Evolutionary conservation across 352 stramenopile genomes (phyloP).

Genomic region (Pythium phragmitis): DNA sequence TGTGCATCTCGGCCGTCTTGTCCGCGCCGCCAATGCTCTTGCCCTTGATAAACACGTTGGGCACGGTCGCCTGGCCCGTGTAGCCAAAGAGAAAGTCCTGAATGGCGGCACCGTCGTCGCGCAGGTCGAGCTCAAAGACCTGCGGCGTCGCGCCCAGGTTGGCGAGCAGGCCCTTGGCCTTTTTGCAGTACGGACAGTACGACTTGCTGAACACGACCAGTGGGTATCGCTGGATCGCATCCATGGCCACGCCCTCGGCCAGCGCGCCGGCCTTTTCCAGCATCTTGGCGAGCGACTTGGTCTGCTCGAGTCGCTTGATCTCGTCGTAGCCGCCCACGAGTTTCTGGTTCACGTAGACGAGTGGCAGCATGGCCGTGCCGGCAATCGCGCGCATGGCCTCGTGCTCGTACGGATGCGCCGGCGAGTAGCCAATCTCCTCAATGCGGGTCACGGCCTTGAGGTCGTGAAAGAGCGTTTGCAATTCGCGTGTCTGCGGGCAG

Average conservation of each 20-base stretch:
- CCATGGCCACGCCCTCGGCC: conserved; percentile 72
- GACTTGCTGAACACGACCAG: conserved; percentile 87
- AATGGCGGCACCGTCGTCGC: conserved; percentile 89
- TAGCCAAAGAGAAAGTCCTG: conserved; percentile 90
- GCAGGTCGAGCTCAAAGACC: conserved; percentile 79
- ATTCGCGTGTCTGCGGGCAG: conserved; percentile 90
- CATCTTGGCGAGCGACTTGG: conserved; percentile 84
- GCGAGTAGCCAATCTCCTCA: conserved; percentile 56
- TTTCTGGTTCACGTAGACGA: conserved; percentile 95
- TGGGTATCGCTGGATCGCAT: conserved; percentile 63
- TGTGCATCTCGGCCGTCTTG: conserved; percentile 86
- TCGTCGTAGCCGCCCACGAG: conserved; percentile 94
- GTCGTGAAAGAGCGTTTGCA: conserved; percentile 83
- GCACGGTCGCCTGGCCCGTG: conserved; percentile 94
- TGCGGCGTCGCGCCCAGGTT: conserved; percentile 56
- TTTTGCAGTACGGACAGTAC: conserved; percentile 87
- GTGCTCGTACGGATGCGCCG: conserved; percentile 63
- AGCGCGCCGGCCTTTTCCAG: conserved; percentile 75
- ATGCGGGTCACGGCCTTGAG: conserved; percentile 58
- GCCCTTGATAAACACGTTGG: conserved; percentile 97
- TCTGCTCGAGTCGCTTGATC: conserved; percentile 82
- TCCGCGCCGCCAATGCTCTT: conserved; percentile 95
- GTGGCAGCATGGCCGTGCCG: conserved; percentile 90
- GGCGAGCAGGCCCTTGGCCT: conserved; percentile 70
- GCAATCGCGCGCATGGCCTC: conserved; percentile 87